Evolutionary conservation across 1,139 yeast species (phyloP), one percentile per base, ranked within the genome.

Genomic region (Yamadazyma jaroonii): DNA sequence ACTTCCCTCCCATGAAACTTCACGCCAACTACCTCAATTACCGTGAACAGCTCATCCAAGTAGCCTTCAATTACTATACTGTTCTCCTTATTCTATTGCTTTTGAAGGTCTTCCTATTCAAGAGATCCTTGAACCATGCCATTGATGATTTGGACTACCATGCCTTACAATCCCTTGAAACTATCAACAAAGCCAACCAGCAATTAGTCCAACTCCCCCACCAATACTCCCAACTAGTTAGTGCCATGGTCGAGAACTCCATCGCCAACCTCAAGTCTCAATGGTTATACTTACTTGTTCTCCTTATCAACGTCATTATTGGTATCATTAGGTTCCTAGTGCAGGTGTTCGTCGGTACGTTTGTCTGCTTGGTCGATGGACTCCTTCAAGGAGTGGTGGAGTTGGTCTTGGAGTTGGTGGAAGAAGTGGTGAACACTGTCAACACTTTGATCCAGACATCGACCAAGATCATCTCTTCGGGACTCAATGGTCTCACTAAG

Each of bases 281-380:
- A 0, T 70, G 2, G 38, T 78, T 25, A 11, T 40, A 37, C n/a
- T 45, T 48, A 10, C 39, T 61, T 2, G 53, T 66, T 2, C 44
- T 80, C 26, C 48, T 77, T 11, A 56, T 86, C 0, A 69, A 77
- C 0, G 81, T 81, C 0, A 63, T 82, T 10, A 82, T 85, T 48
- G 70, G 74, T 32, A 47, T 89, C 26, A 56, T 86, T 0, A 52
- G 78, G 9, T 89, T 92, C 53, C 67, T 79, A 17, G 61, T 92
- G 12, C 89, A 87, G 30, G 52, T 90, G 45, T 74, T 84, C 36
- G 61, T 89, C 7, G 97, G 97, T 0, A 90, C 97, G 0, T 86
- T 85, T 58, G 81, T 86, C 0, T 92, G 98, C 60, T 64, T 92
- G 17, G 58, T 88, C 6, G 79, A 85, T 0, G 82, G 94, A 5